Base-by-base conservation (phyloP, 2,329 filamentous ascomycete genomes). In the Cytospora paraplurivora region DNA sequence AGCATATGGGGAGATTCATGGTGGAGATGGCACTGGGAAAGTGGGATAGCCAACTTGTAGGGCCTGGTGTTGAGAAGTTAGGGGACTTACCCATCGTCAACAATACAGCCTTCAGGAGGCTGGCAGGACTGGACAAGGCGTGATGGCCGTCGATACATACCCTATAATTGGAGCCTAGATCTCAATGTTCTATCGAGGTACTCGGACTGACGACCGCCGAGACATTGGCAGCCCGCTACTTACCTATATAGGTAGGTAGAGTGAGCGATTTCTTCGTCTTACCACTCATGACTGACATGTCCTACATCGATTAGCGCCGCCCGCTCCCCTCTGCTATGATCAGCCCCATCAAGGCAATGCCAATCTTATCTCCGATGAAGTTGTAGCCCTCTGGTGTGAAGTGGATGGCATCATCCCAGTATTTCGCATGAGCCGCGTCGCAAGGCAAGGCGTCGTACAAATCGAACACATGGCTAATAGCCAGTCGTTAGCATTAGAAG, bases 331-430 rank as follows among this genome's bases (percentile, higher is more conserved):
- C 57, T 27, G 34, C 50, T 34, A 53, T 32, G 33, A 64, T 62
- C n/a, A 49, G 53, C 2, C 57, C 47, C 47, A 56, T 62, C 12
- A 64, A 59, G 15, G 59, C 47, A 15, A 52, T 54, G n/a, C 63
- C 62, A 12, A 59, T 35, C 15, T 47, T 61, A 37, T 56, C 53
- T 6, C 54, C 67, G 32, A 67, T 82, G 69, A 82, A 76, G 69
- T 85, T 78, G 72, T 88, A 88, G n/a, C 85, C 85, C 4, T 76
- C 76, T 0, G 74, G 72, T 3, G 79, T 81, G 4, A 87, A 76
- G 72, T 88, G 85, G 21, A 87, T 69, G n/a, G 81, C 82, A 71
- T 88, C 85, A 63, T 84, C 78, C 83, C 85, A 88, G 66, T 84
- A 81, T 66, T 74, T 75, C 0, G 74, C 68, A 21, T 77, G 75